Conservation (phyloP, 1,284 basidiomycete genomes). For the Athelia psychrophila region DNA sequence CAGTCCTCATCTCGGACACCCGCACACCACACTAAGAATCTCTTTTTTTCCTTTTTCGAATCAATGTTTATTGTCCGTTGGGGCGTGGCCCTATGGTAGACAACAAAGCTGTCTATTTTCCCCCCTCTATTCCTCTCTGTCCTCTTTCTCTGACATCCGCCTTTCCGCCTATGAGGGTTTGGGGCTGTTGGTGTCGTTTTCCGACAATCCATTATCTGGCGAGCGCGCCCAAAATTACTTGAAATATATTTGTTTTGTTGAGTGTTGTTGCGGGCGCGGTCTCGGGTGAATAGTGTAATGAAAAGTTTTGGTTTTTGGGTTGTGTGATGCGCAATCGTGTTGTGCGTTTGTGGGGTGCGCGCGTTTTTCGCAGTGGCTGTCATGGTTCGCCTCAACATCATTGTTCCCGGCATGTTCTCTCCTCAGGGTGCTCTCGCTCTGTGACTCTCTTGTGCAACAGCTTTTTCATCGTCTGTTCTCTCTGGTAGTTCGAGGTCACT, state of each 20-base stretch:
- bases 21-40: too few relatives aligned
- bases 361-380: too few relatives aligned
- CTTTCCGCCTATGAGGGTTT: background rate
- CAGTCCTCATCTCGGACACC: too few relatives aligned
- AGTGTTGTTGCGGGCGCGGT: background rate
- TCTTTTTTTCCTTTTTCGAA: background rate
- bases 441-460: background rate
- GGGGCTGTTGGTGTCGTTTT: background rate
- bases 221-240: background rate
- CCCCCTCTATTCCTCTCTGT: background rate
- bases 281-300: background rate
- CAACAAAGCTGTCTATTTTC: background rate
- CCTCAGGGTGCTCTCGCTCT: background rate
- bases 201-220: too few relatives aligned
- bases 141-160: background rate
- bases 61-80: background rate
- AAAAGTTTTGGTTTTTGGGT: too few relatives aligned
- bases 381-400: too few relatives aligned
- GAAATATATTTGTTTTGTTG: background rate
- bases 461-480: background rate
- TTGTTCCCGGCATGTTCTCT: too few relatives aligned
- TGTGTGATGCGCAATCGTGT: too few relatives aligned
- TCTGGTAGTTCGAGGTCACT: background rate
- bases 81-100: background rate
- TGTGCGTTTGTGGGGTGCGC: too few relatives aligned